Conservation (phyloP, 768 basidiomycete genomes). For the Lentinula sp. region DNA sequence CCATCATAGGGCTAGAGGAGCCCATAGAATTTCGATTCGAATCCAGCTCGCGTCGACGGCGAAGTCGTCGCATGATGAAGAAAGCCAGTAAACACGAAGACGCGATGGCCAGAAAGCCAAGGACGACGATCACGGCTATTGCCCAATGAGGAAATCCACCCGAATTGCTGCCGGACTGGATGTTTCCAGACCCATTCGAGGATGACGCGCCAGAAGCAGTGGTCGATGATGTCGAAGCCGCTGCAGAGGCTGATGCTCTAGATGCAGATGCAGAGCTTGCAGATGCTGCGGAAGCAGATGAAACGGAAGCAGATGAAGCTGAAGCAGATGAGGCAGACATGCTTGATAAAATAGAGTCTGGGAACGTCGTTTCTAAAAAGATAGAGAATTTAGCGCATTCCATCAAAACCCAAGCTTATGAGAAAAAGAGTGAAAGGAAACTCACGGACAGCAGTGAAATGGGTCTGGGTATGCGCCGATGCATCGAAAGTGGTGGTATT, state of each 20-base stretch:
- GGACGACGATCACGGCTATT: conserved; percentile 83
- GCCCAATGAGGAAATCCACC: conserved; percentile 80
- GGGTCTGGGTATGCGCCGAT: conserved; percentile 58
- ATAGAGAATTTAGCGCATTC: conserved; percentile 7
- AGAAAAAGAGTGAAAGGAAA: conserved; percentile 17
- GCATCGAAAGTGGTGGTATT: conserved; percentile 50
- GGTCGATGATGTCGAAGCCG: conserved; percentile 14
- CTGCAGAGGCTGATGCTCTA: conserved; percentile 33
- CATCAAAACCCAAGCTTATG: conserved; percentile 6
- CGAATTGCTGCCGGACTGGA: conserved; percentile 35
- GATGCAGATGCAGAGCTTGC: conserved; percentile 39
- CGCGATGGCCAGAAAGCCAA: conserved; percentile 79
- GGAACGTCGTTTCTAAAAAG: conserved; percentile 64
- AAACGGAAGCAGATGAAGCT: conserved; percentile 38
- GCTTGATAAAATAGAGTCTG: conserved; percentile 59
- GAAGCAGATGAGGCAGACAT: conserved; percentile 32
- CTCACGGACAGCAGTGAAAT: conserved; percentile 78
- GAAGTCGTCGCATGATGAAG: conserved; percentile 66
- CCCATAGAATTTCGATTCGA: conserved; percentile 73
- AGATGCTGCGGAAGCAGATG: conserved; percentile 27
- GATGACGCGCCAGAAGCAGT: conserved; percentile 14
- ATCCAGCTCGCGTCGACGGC: conserved; percentile 39
- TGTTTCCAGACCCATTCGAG: conserved; percentile 23
- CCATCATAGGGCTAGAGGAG: conserved; percentile 81
- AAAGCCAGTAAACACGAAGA: conserved; percentile 64